Base-by-base conservation (phyloP, 176 grass and related monocot genomes). In the Melocanna baccifera region DNA sequence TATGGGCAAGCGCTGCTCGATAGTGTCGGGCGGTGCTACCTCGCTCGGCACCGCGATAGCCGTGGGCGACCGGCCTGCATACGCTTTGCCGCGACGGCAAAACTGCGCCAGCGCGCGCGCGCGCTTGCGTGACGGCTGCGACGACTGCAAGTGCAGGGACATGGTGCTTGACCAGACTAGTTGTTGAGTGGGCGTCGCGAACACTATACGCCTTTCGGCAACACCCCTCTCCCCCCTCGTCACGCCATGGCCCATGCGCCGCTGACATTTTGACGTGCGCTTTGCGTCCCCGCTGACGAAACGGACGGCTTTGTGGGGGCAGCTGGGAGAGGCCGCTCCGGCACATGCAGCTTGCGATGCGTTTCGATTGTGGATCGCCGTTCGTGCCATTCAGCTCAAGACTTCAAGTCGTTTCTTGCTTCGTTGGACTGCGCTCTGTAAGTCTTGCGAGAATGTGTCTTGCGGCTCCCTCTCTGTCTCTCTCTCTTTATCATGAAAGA, bases 61-160 rank as follows among this genome's bases (percentile, higher is more conserved):
- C 25, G 41, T 12, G 41, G n/a, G 23, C 69, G 45, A 6, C 70
- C 45, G 7, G 69, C 51, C 67, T 15, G 73, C 8, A 32, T 12
- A 29, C 72, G 67, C 75, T 63, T 63, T 81, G 69, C 78, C 69
- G 85, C 71, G 78, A 76, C 86, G 79, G 79, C 62, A 76, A n/a
- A 5, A 30, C 79, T 34, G 63, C 6, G 58, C 2, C 12, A 0
- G 59, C 25, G 65, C 56, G 23, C 18, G 11, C 56, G 23, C 18
- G 11, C 22, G 12, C 22, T 81, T 62, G 78, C 83, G 88, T 86
- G 65, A 86, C 88, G 83, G 88, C 88, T 48, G 23, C 71, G 64
- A 28, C 52, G 19, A 81, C 57, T 56, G 75, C 81, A 28, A 9
- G 57, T 25, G 46, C 69, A 19, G 46, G 36, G 64, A 3, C 12